A percentile compares a stretch with the other conserved stretches of the same genome.
These are phyloP conservation scores for Henckelia pumila DNA, from an alignment of 257 asterid species.

Conservation along the genomic window DNA sequence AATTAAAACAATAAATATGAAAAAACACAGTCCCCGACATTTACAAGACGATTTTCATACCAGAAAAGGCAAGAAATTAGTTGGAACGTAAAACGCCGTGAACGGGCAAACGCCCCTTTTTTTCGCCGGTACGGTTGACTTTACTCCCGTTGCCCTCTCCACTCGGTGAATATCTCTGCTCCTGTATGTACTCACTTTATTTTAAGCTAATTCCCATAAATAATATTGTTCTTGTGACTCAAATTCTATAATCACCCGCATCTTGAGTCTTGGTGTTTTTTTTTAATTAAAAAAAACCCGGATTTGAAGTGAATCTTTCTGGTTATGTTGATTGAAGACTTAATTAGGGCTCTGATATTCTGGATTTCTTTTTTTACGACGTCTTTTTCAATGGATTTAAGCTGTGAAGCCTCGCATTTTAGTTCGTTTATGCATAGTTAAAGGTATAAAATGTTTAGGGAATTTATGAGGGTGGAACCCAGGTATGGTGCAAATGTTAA, in stretches of 20 bases:
- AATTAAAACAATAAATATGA: too few species aligned
- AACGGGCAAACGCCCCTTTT: constrained; percentile 5
- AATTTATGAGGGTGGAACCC: neutral
- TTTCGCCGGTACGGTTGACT: constrained; percentile 6
- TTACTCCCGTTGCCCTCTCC: neutral
- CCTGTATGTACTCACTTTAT: neutral
- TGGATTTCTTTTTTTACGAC: neutral
- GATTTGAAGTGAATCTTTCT: neutral
- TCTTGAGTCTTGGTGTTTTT: too few species aligned
- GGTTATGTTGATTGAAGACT: neutral
- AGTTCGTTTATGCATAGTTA: neutral
- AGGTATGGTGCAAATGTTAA: neutral
- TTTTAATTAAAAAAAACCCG: too few species aligned
- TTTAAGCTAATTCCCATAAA: neutral
- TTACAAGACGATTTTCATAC: neutral
- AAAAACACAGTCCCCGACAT: too few species aligned
- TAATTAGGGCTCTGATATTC: constrained; percentile 6
- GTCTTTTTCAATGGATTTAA: neutral
- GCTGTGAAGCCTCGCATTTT: neutral
- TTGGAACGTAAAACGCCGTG: neutral
- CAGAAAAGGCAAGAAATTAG: neutral
- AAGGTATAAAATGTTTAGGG: neutral
- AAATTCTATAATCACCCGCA: neutral
- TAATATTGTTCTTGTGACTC: neutral
- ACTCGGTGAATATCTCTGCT: neutral